A percentile compares a stretch with the other conserved stretches of the same genome.
Evolutionary conservation across 139 green algal species (phyloP).

Genomic region (Ostreobium quekettii): DNA sequence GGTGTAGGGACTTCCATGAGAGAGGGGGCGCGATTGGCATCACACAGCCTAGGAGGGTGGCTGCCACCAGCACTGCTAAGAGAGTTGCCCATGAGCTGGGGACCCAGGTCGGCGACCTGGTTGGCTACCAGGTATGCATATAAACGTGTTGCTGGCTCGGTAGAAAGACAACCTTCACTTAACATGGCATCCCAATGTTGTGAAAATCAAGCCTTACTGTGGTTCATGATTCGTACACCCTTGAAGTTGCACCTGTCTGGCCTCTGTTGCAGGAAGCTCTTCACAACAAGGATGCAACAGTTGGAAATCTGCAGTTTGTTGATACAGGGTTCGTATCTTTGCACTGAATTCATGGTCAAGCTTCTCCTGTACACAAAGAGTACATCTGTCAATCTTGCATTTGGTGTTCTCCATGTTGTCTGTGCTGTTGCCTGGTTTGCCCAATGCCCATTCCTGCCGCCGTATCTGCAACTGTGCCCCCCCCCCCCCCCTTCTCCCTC

Average conservation of each 20-base stretch:
- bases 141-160: too few relatives aligned
- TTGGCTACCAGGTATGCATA: conserved; percentile 90
- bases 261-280: too few relatives aligned
- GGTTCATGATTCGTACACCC: too few relatives aligned
- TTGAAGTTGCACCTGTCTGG: too few relatives aligned
- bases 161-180: too few relatives aligned
- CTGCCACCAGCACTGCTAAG: conserved; percentile 67
- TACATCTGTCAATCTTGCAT: conserved; percentile 1
- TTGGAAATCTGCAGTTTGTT: too few relatives aligned
- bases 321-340: too few relatives aligned
- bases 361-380: too few relatives aligned
- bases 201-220: too few relatives aligned
- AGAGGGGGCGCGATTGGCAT: conserved; percentile 47
- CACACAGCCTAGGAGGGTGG: conserved; percentile 86
- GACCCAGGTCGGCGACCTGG: conserved; percentile 48
- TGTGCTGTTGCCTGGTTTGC: background rate
- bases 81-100: conserved; percentile 78
- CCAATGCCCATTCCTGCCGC: conserved; percentile 3
- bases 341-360: too few relatives aligned
- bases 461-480: background rate
- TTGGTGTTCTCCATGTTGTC: background rate
- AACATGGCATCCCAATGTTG: too few relatives aligned
- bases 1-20: conserved; percentile 59
- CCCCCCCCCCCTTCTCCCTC: background rate
- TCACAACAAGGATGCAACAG: too few relatives aligned